Evolutionary conservation across 2,329 filamentous ascomycete genomes (phyloP).

Genomic region (Aspergillus ochraceus): DNA sequence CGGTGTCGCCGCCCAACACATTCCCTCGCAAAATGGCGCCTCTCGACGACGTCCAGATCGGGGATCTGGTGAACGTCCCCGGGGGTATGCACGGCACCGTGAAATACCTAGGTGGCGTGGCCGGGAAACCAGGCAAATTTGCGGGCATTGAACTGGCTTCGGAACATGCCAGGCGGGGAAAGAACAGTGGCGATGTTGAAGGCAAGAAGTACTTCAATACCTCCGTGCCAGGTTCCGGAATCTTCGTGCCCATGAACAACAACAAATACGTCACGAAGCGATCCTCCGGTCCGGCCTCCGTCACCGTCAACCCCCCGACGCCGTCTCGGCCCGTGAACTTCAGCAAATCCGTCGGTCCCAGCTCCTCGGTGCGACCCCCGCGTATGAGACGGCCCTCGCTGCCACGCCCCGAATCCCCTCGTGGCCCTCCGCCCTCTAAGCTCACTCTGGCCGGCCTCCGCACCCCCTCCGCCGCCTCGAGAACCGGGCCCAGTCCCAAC

Average conservation of each 20-base stretch:
- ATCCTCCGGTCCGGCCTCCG: slow-evolving; percentile 40
- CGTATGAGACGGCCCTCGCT: slow-evolving; percentile 70
- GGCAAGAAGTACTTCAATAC: slow-evolving; percentile 82
- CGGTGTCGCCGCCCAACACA: slow-evolving; percentile 15
- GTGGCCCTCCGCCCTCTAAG: slow-evolving; percentile 58
- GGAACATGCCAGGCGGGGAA: slow-evolving; percentile 79
- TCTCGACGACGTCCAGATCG: slow-evolving; percentile 63
- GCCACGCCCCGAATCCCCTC: slow-evolving; percentile 84
- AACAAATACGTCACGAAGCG: slow-evolving; percentile 64
- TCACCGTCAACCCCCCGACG: slow-evolving; percentile 64
- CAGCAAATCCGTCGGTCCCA: slow-evolving; percentile 81
- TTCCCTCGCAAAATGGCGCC: slow-evolving; percentile 32
- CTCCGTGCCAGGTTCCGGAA: slow-evolving; percentile 75
- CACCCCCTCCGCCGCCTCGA: slow-evolving; percentile 51
- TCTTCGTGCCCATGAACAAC: slow-evolving; percentile 87
- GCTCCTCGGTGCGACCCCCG: slow-evolving; percentile 66
- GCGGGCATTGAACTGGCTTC: slow-evolving; percentile 84
- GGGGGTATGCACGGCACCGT: slow-evolving; percentile 89
- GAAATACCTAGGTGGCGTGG: slow-evolving; percentile 82
- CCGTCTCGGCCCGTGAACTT: slow-evolving; percentile 73
- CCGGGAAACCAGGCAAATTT: slow-evolving; percentile 87
- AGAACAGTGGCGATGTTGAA: slow-evolving; percentile 95
- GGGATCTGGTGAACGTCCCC: slow-evolving; percentile 86
- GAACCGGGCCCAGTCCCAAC: slow-evolving; percentile 27
- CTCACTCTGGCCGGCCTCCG: slow-evolving; percentile 57